Base-by-base conservation (phyloP, 768 basidiomycete species). In the Postia placenta region DNA sequence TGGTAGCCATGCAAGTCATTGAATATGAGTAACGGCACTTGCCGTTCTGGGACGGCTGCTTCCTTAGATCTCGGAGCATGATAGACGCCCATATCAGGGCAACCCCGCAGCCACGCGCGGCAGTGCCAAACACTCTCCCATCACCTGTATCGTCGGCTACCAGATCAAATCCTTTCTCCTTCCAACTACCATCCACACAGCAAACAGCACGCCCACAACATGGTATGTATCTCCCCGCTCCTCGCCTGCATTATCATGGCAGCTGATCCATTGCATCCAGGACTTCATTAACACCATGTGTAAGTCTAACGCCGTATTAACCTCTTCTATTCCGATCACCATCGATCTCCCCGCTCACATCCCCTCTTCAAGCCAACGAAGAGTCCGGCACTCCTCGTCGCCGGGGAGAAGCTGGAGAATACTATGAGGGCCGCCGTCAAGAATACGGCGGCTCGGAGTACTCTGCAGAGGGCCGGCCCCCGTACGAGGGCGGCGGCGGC, bases 281-380 rank as follows among this genome's bases (percentile, higher is more conserved):
- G 42, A 44, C 11, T 27, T n/a, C 11, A 11, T 26, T 12, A 5
- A 17, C 22, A n/a, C 9, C 15, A 23, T 12, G 28, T 44, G 42
- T 44, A 44, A 44, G 42, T 44, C 24, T 20, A 7, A 19, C n/a
- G n/a, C n/a, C n/a, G n/a, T n/a, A 11, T 26, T 26, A 3, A 3
- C 24, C 5, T 44, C 41, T 3, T n/a, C 14, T 24, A 4, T n/a
- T 19, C 33, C 45, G 30, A 45, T 45, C 33, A 7, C 33, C 33
- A 33, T 33, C 45, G 45, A 33, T 36, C 38, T 39, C 12, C 15
- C 9, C 38, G 38, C 12, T 39, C 38, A 22, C 38, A 19, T 28
- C n/a, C 33, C 23, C 25, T 22, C 36, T 24, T 35, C 11, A 45
- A 45, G 45, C 45, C 20, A 45, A 45, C 22, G 45, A 45, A n/a